phyloP scores from a whole-genome alignment of 176 grass and related monocot genomes.

The Aegilops longissima region DNA sequence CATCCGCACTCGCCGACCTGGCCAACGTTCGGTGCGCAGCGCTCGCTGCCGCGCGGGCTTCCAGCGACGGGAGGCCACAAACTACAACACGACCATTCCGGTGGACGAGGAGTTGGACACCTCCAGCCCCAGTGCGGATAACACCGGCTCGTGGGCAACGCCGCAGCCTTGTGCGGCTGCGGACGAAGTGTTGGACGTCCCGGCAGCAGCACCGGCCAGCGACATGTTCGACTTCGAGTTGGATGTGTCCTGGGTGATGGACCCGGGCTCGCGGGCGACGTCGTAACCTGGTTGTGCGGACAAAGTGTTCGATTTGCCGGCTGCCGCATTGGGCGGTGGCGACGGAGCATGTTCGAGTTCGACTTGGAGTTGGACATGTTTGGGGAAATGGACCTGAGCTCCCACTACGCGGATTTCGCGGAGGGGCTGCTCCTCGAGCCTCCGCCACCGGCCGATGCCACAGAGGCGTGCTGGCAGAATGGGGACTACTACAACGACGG shows the following conservation, averaged over 20 bases:
- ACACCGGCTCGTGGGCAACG: background rate
- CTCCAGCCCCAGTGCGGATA: background rate
- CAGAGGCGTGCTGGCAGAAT: background rate
- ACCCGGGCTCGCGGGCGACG: background rate
- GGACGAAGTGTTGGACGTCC: background rate
- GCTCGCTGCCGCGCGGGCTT: conserved; percentile 29
- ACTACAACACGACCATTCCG: background rate
- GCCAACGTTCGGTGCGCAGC: conserved; percentile 38
- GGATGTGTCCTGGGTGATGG: conserved; percentile 31
- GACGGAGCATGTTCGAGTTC: too few species aligned
- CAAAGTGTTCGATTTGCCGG: too few species aligned
- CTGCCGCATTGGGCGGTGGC: too few species aligned
- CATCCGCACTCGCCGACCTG: background rate
- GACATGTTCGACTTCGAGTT: conserved; percentile 21
- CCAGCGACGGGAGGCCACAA: background rate
- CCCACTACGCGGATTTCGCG: conserved; percentile 43
- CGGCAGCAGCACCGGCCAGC: background rate
- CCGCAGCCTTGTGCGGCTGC: too few species aligned
- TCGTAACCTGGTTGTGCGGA: too few species aligned
- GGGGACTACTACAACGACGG: background rate
- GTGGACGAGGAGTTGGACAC: background rate
- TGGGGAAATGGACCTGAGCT: background rate
- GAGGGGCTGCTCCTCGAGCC: conserved; percentile 54
- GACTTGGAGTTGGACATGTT: too few species aligned
- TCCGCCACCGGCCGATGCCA: background rate